phyloP scores from a whole-genome alignment of 352 stramenopile species.

The Globisporangium rhizosaccharum region DNA sequence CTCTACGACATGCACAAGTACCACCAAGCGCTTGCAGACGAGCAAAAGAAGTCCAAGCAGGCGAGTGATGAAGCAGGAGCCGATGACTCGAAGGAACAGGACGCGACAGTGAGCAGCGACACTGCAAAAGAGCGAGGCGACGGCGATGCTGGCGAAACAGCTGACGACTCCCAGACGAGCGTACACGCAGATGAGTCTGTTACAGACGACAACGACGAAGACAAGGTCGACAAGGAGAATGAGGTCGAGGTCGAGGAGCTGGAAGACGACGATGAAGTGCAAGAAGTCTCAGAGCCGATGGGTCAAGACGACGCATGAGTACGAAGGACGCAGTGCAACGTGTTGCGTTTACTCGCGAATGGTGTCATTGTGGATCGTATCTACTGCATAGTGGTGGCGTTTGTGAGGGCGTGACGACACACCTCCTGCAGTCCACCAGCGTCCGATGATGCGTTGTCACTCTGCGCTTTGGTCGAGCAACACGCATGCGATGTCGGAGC shows the following conservation, averaged over 20 bases:
- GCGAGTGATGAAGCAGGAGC: neutral
- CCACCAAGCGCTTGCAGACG: slow-evolving; percentile 13
- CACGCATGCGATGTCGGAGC: too few species aligned
- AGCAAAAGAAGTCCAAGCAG: slow-evolving; percentile 8
- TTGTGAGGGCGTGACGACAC: too few species aligned
- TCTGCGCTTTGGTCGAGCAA: too few species aligned
- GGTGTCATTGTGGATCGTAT: neutral
- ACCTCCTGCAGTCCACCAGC: too few species aligned
- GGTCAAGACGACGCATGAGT: neutral
- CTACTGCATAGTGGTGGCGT: neutral
- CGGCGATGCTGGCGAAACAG: too few species aligned
- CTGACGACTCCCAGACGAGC: too few species aligned
- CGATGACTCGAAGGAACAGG: neutral
- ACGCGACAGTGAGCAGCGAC: neutral
- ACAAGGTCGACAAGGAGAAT: too few species aligned
- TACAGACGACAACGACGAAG: too few species aligned
- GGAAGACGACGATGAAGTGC: neutral
- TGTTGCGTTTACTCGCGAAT: neutral
- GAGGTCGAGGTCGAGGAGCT: neutral
- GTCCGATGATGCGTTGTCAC: too few species aligned
- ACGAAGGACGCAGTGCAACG: too few species aligned
- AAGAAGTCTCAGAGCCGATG: neutral
- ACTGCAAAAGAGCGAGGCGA: neutral
- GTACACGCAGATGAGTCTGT: too few species aligned
- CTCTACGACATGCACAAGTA: slow-evolving; percentile 23